A percentile compares a stretch with the other conserved stretches of the same genome.
Evolutionary conservation across 2,329 filamentous ascomycete genomes (phyloP).

Genomic region (Arthroderma sp.): DNA sequence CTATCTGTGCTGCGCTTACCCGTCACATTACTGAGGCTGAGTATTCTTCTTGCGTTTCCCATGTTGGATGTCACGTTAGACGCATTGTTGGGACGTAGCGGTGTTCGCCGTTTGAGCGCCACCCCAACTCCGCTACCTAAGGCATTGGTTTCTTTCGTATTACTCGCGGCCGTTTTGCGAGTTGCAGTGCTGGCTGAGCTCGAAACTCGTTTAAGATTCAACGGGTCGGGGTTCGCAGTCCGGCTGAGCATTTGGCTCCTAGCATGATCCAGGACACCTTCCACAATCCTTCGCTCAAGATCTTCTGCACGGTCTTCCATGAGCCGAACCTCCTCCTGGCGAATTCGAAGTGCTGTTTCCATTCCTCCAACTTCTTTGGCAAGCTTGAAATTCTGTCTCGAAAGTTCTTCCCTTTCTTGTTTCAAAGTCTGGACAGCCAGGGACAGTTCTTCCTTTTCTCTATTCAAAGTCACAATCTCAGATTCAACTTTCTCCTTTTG

Average conservation of each 20-base stretch:
- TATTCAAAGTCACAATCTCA: constrained; percentile 36
- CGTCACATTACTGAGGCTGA: constrained; percentile 81
- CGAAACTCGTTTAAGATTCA: constrained; percentile 40
- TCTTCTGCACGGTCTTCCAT: constrained; percentile 85
- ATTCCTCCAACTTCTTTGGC: constrained; percentile 79
- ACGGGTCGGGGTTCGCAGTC: constrained; percentile 42
- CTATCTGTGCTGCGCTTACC: constrained; percentile 44
- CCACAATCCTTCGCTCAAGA: constrained; percentile 81
- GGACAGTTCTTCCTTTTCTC: constrained; percentile 51
- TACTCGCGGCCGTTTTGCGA: constrained; percentile 22
- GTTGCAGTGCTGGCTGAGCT: constrained; percentile 32
- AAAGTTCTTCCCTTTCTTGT: constrained; percentile 51
- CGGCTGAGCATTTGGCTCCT: constrained; percentile 63
- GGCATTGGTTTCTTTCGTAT: constrained; percentile 24
- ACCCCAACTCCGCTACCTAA: constrained; percentile 32
- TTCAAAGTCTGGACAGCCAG: constrained; percentile 39
- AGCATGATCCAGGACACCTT: constrained; percentile 93
- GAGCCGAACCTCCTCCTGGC: constrained; percentile 75
- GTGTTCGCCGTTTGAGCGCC: constrained; percentile 39
- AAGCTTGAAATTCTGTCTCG: constrained; percentile 64
- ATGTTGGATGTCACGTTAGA: constrained; percentile 35
- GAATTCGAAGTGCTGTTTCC: constrained; percentile 76
- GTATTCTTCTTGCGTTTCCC: constrained; percentile 56
- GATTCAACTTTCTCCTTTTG: constrained; percentile 51
- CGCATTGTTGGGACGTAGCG: constrained; percentile 27